Evolutionary conservation across 768 basidiomycete genomes (phyloP), one percentile per base, ranked within the genome.

Genomic region (Leucocoprinus leucothites): DNA sequence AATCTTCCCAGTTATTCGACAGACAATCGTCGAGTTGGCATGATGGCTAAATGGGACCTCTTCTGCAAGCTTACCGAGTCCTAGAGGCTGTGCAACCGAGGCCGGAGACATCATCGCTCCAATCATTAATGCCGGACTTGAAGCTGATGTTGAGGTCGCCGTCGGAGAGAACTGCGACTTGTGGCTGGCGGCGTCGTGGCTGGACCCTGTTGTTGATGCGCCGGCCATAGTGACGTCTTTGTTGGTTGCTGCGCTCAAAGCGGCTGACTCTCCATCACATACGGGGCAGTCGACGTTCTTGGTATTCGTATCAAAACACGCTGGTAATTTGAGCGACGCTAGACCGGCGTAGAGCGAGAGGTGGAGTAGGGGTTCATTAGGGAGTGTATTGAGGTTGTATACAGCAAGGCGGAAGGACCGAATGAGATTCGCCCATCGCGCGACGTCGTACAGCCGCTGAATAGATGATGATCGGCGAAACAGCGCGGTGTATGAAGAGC

Each of bases 41-140:
- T 98, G 94, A 71, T 98, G 95, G 61, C 90, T 91, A 65, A 82
- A 86, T 1, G 97, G 95, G 0, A 98, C 93, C 60, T 94, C 91
- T 54, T 79, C 75, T 11, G 90, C 92, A 7, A 99, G 81, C 57
- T 80, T 76, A 19, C 87, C 86, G 8, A 95, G 75, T 21, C 85
- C 84, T 1, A 81, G 70, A 36, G 75, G 71, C 36, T 67, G 65
- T 21, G 69, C 63, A 21, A 19, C 47, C 6, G 54, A 44, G n/a
- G 54, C 21, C 19, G 44, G 19, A 9, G 19, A n/a, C 7, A 26
- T 24, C 34, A 22, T 16, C 42, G 54, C 11, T 16, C 28, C 42
- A n/a, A 9, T 19, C 9, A 38, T 9, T 35, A 44, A 35, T 16
- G 40, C 18, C 40, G 47, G 40, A 21, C 47, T 25, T 14, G 54